A percentile compares a stretch with the other conserved stretches of the same genome.
phyloP scores from a whole-genome alignment of 2,329 filamentous ascomycete species.

The Penicillium sp. region DNA sequence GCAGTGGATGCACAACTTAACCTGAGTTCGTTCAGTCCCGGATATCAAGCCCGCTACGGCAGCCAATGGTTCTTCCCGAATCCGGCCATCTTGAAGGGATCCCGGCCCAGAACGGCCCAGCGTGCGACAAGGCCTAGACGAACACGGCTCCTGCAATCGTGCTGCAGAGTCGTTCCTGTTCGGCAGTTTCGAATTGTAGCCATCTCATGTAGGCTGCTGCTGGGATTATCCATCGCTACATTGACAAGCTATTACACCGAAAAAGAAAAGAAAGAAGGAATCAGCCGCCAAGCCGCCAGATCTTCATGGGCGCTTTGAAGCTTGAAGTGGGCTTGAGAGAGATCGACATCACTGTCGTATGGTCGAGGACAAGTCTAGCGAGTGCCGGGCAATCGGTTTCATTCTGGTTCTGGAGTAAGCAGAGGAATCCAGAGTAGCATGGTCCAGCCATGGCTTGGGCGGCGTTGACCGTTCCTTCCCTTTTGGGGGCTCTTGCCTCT shows the following conservation, averaged over 20 bases:
- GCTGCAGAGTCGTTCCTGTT: background rate
- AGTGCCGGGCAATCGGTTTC: background rate
- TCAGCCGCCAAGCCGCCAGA: constrained; percentile 11
- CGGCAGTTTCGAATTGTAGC: background rate
- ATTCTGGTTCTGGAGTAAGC: background rate
- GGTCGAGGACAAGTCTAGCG: background rate
- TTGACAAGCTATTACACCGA: background rate
- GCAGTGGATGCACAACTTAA: too few relatives aligned
- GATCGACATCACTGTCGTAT: background rate
- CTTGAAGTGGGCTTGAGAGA: background rate
- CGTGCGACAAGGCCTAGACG: constrained; percentile 11
- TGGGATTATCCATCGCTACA: background rate
- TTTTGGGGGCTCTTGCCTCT: constrained; percentile 18
- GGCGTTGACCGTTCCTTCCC: constrained; percentile 16
- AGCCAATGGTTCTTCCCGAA: constrained; percentile 27
- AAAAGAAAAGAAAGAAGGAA: constrained; percentile 8
- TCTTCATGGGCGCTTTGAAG: constrained; percentile 9
- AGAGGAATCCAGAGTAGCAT: constrained; percentile 8
- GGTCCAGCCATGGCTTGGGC: background rate
- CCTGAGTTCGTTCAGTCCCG: background rate
- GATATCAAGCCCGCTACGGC: constrained; percentile 16
- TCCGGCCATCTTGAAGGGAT: constrained; percentile 30
- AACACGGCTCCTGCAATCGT: constrained; percentile 2
- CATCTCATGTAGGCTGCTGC: background rate
- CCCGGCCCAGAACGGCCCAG: constrained; percentile 29